A percentile compares a stretch with the other conserved stretches of the same genome.
Conservation (phyloP, 2,329 filamentous ascomycete genomes). For the Verticillium zaregamsianum region DNA sequence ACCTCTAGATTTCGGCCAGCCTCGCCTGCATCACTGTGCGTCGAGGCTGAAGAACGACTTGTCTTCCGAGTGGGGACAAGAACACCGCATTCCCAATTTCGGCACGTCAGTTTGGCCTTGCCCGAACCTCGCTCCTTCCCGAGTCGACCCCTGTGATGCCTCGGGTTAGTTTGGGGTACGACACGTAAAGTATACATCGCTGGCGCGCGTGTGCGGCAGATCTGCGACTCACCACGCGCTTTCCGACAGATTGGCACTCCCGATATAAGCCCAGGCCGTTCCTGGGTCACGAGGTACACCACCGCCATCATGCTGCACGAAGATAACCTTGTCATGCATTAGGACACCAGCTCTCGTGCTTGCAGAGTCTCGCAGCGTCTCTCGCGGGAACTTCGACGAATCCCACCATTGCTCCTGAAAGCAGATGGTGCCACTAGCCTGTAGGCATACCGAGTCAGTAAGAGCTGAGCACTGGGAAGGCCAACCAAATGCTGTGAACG, state of each 20-base stretch:
- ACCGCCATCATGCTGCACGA: slow-evolving; percentile 30
- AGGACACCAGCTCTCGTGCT: slow-evolving; percentile 68
- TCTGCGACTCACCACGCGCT: slow-evolving; percentile 71
- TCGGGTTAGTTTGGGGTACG: background rate
- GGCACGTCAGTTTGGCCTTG: slow-evolving; percentile 70
- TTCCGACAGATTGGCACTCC: slow-evolving; percentile 88
- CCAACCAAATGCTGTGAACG: slow-evolving; percentile 21
- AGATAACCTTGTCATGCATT: slow-evolving; percentile 81
- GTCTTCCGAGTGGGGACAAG: slow-evolving; percentile 54
- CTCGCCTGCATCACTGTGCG: slow-evolving; percentile 2
- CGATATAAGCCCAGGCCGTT: slow-evolving; percentile 75
- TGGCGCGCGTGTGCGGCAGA: background rate
- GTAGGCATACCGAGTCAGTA: slow-evolving; percentile 24
- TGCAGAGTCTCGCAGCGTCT: slow-evolving; percentile 69
- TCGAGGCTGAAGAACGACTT: slow-evolving; percentile 5
- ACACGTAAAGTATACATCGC: background rate
- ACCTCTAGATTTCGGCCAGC: background rate
- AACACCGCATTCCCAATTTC: slow-evolving; percentile 96
- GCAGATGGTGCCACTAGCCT: slow-evolving; percentile 80
- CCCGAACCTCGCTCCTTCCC: slow-evolving; percentile 65
- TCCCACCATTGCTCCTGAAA: slow-evolving; percentile 71
- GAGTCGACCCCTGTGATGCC: slow-evolving; percentile 65
- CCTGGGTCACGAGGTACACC: background rate
- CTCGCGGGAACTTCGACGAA: slow-evolving; percentile 62
- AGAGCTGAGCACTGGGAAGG: background rate